A percentile compares a stretch with the other conserved stretches of the same genome.
Conservation (phyloP, 441 rosid species). For the Euphorbia schlechtendalii region DNA sequence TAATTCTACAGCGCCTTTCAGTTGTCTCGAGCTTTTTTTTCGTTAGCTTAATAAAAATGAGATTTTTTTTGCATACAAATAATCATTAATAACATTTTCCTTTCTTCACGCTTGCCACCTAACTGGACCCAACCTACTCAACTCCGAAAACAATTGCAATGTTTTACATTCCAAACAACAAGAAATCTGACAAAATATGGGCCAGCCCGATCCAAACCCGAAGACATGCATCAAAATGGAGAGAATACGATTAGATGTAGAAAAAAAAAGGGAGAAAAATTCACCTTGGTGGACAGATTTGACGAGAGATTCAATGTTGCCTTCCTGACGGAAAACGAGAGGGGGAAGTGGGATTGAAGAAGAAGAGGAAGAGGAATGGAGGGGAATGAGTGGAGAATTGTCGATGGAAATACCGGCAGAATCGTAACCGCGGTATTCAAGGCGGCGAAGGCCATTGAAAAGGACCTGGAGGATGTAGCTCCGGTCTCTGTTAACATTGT, state of each 20-base stretch:
- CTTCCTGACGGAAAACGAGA: slow-evolving; percentile 81
- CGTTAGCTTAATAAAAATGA: no score
- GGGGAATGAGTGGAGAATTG: slow-evolving; percentile 21
- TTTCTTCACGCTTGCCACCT: no score
- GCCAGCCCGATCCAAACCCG: neutral
- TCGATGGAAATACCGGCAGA: slow-evolving; percentile 89
- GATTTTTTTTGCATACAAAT: no score
- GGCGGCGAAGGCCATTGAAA: slow-evolving; percentile 91
- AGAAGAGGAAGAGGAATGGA: neutral
- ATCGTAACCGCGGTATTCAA: slow-evolving; percentile 95
- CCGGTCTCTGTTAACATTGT: slow-evolving; percentile 59
- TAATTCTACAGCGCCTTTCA: neutral
- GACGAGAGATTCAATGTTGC: slow-evolving; percentile 95
- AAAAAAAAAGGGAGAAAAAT: neutral
- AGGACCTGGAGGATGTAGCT: slow-evolving; percentile 74
- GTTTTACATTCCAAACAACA: no score
- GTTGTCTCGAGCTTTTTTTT: neutral
- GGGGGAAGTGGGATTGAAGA: slow-evolving; percentile 25
- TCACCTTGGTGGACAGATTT: slow-evolving; percentile 77
- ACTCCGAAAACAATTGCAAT: no score
- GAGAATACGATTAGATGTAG: neutral
- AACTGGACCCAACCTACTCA: no score
- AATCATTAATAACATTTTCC: no score
- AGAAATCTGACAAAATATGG: neutral
- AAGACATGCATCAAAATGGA: neutral